A percentile compares a stretch with the other conserved stretches of the same genome.
phyloP scores from a whole-genome alignment of 2,329 filamentous ascomycete genomes.

The Arthrobotrys musiformis region DNA sequence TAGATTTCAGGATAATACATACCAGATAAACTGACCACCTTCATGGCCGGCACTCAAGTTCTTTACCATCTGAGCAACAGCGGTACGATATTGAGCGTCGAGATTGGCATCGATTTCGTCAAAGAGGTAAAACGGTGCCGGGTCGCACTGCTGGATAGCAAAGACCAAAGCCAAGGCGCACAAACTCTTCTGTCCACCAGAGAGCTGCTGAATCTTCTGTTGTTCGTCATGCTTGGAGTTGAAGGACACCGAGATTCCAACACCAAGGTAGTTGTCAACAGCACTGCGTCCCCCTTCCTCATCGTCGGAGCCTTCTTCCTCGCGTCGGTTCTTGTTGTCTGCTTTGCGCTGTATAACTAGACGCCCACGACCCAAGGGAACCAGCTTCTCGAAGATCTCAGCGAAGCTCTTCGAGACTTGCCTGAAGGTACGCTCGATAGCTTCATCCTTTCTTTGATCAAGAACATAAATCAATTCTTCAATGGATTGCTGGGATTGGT shows the following conservation, averaged over 20 bases:
- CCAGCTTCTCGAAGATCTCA: constrained; percentile 91
- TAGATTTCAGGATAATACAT: constrained; percentile 1
- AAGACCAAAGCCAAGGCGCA: constrained; percentile 94
- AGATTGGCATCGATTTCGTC: constrained; percentile 99
- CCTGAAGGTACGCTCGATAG: constrained; percentile 97
- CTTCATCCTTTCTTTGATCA: constrained; percentile 95
- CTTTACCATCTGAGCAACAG: constrained; percentile 88
- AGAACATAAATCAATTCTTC: constrained; percentile 91
- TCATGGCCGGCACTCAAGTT: constrained; percentile 69
- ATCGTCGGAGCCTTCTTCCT: constrained; percentile 73
- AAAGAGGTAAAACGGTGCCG: constrained; percentile 98
- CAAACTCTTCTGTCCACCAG: constrained; percentile 96
- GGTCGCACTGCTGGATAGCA: constrained; percentile 97
- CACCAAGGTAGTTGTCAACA: constrained; percentile 95
- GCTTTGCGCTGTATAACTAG: constrained; percentile 92
- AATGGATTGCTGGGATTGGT: constrained; percentile 85
- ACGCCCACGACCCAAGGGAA: constrained; percentile 89
- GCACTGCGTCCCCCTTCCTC: constrained; percentile 66
- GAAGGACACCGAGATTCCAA: constrained; percentile 97
- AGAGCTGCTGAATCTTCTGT: constrained; percentile 95
- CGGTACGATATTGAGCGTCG: constrained; percentile 93
- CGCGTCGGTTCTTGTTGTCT: constrained; percentile 70
- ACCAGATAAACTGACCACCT: constrained; percentile 80
- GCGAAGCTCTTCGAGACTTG: constrained; percentile 95
- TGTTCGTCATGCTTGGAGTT: constrained; percentile 99